Evolutionary conservation across 2,329 filamentous ascomycete species (phyloP).

Genomic region (Ceratocystis alfenasii): DNA sequence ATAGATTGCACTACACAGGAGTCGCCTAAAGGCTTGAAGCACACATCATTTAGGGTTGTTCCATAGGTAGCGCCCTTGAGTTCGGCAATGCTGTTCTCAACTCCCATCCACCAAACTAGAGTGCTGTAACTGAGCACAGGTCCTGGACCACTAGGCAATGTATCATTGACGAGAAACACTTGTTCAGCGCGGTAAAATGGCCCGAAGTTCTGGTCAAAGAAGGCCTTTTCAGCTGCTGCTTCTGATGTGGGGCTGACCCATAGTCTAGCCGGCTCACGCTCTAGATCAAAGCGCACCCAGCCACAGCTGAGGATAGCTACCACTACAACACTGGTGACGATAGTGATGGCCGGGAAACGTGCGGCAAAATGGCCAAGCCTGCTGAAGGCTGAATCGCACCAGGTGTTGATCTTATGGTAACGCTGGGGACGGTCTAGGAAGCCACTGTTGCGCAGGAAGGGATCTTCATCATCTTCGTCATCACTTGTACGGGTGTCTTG

Average conservation of each 20-base stretch:
- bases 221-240: constrained; percentile 83
- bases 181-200: constrained; percentile 94
- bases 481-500: constrained; percentile 77
- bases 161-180: constrained; percentile 86
- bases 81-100: constrained; percentile 64
- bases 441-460: constrained; percentile 52
- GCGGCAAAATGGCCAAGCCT: constrained; percentile 70
- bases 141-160: constrained; percentile 46
- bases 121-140: constrained; percentile 83
- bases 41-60: constrained; percentile 68
- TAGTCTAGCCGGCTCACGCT: constrained; percentile 76
- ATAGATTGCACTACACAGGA: constrained; percentile 89
- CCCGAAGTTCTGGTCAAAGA: constrained; percentile 87
- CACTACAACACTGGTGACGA: constrained; percentile 59
- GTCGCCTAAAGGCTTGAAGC: constrained; percentile 82
- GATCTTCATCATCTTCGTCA: constrained; percentile 75
- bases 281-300: constrained; percentile 79
- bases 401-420: constrained; percentile 72
- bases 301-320: constrained; percentile 73
- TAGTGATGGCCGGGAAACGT: constrained; percentile 73
- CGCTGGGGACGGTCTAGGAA: constrained; percentile 68
- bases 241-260: constrained; percentile 95
- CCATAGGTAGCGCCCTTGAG: constrained; percentile 59
- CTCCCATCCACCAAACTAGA: constrained; percentile 82
- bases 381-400: constrained; percentile 69